Base-by-base conservation (phyloP, 2,329 filamentous ascomycete genomes). In the Neofusicoccum ribis region DNA sequence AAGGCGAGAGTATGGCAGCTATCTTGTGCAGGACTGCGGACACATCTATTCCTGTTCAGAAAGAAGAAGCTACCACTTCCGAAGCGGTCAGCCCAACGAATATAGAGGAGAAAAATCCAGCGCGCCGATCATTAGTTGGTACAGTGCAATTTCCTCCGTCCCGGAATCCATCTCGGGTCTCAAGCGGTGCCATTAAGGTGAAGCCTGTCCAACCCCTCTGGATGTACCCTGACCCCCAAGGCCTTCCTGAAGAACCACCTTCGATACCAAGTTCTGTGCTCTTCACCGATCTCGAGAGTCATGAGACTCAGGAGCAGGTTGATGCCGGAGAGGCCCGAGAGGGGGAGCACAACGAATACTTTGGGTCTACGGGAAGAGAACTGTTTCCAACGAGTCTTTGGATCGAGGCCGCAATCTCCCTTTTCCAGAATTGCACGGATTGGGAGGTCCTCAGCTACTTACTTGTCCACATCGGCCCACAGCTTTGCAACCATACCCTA, bases 391-490 rank as follows among this genome's bases (percentile, higher is more conserved):
- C 90, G 52, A 83, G 84, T 14, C 77, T 84, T 46, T 97, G 92
- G 91, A 83, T 96, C n/a, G 90, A 93, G 68, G 84, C 88, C 11
- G 83, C 96, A 43, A 85, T 92, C 31, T 83, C 84, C n/a, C 80
- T 95, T n/a, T 80, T 96, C 49, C 87, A 90, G 69, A 85, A 88
- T 64, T 90, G 89, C 46, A 86, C 87, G 54, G 89, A 95, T 67
- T 98, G 94, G 93, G 93, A 98, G 74, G 82, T 96, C 1, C 97
- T 96, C 81, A 94, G 92, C 77, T 97, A 94, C 74, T 86, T 94
- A 17, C 82, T 99, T 36, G 91, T 92, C 5, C 91, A 97, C 75
- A 81, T 97, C 9, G 91, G 92, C 1, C 90, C 91, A 34, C 94
- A 98, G 72, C 83, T 99, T 23, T 91, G 89, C 76, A 99, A 99